phyloP scores from a whole-genome alignment of 2,329 filamentous ascomycete genomes.

The Trichoderma sp. region DNA sequence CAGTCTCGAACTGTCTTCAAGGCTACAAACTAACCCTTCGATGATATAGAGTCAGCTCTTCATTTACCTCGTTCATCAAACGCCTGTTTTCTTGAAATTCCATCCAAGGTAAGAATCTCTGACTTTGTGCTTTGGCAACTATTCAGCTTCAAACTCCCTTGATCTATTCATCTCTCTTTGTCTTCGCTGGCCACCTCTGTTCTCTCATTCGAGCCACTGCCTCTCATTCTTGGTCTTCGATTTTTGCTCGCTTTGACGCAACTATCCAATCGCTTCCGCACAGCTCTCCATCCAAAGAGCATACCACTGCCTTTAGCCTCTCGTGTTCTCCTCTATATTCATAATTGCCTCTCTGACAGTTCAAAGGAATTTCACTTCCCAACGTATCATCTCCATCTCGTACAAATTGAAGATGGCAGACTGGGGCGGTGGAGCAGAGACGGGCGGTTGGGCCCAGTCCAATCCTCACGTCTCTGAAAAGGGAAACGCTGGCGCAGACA shows the following conservation, averaged over 20 bases:
- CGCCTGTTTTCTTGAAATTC: not conserved
- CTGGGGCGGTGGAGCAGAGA: not conserved
- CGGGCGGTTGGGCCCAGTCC: not conserved
- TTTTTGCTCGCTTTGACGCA: not conserved
- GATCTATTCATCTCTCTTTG: not conserved
- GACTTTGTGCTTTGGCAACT: not conserved
- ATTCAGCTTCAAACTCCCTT: not conserved
- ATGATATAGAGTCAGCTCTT: not conserved
- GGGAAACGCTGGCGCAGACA: constrained; percentile 3
- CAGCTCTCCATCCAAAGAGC: not conserved
- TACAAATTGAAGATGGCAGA: constrained; percentile 7
- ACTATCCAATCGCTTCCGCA: not conserved
- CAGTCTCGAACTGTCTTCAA: too few relatives aligned
- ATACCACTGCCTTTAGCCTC: not conserved
- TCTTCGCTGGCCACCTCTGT: not conserved
- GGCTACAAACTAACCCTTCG: not conserved
- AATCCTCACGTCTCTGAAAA: constrained; percentile 3
- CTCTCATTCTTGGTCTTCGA: not conserved
- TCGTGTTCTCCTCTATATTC: not conserved
- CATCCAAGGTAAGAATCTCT: not conserved
- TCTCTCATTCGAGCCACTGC: not conserved
- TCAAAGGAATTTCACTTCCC: not conserved
- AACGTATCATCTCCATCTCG: not conserved
- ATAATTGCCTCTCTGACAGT: not conserved
- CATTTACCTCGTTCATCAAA: not conserved